Base-by-base conservation (phyloP, 306 rosid genomes). In the Sesbania bispinosa region DNA sequence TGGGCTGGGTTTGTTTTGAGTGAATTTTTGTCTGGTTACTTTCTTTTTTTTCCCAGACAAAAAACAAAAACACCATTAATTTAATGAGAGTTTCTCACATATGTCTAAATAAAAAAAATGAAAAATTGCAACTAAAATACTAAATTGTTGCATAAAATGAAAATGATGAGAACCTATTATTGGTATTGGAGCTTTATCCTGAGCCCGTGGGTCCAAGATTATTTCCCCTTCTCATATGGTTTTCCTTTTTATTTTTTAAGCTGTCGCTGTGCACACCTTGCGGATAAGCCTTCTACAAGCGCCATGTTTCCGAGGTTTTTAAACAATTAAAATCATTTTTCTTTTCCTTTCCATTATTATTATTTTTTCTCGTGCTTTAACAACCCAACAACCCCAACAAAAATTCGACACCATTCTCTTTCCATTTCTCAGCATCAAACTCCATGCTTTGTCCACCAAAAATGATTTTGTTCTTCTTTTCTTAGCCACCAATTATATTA, bases 271-370 rank as follows among this genome's bases (percentile, higher is more conserved):
- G 11, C 52, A 70, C 83, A 23, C 83, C 59, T 75, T 76, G 10
- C n/a, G 76, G 90, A 86, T 86, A 86, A 81, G 85, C 79, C 53
- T 51, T 41, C 24, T 5, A 10, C 16, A 23, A 1, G 14, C 13
- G 6, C 79, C 73, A 32, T 14, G 2, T 32, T 35, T 67, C 27
- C 23, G 14, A 2, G 7, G 29, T 3, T 36, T 32, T 27, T n/a
- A 35, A 8, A 8, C 21, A 1, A 18, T 20, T 19, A 18, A 48
- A 1, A 18, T 4, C 14, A 27, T 51, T 51, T 52, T 52, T 36
- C 14, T 11, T 35, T 14, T 59, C 11, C 0, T 20, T 14, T 36
- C 54, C 13, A 50, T 8, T 1, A 11, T 14, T n/a, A n/a, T n/a
- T n/a, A n/a, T n/a, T 14, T 35, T n/a, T 15, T 20, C 36, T 18